A percentile compares a stretch with the other conserved stretches of the same genome.
phyloP scores from a whole-genome alignment of 768 basidiomycete species.

The Suillus clintonianus region DNA sequence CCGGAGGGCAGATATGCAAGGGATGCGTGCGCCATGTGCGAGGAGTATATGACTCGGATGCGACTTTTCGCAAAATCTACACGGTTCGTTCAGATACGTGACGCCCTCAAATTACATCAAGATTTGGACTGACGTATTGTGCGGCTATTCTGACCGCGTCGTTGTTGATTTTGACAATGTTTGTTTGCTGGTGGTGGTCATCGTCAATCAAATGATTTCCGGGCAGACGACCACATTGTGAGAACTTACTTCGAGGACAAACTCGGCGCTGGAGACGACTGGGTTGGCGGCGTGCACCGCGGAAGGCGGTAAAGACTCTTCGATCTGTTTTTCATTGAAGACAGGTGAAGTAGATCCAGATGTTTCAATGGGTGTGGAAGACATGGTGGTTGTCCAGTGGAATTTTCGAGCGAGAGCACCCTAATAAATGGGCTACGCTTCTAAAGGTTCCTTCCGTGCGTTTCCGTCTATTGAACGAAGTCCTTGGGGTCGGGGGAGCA shows the following conservation, averaged over 20 bases:
- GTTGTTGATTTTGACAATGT: constrained; percentile 59
- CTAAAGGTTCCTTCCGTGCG: not conserved
- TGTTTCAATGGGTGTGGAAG: not conserved
- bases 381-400: not conserved
- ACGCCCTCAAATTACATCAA: constrained; percentile 9
- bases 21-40: constrained; percentile 72
- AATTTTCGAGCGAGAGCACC: not conserved
- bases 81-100: not conserved
- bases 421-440: not conserved
- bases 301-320: constrained; percentile 10
- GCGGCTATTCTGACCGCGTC: constrained; percentile 66
- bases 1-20: constrained; percentile 72
- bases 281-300: constrained; percentile 45
- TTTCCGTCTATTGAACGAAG: not conserved
- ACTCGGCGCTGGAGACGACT: constrained; percentile 58
- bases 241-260: constrained; percentile 53
- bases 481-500: not conserved
- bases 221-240: not conserved
- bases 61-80: constrained; percentile 64
- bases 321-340: constrained; percentile 3
- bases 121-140: constrained; percentile 48
- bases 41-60: constrained; percentile 69
- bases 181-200: constrained; percentile 49
- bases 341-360: constrained; percentile 4
- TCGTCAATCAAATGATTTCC: not conserved